phyloP scores from a whole-genome alignment of 176 grass and related monocot genomes.

The Tuctoria greenei region DNA sequence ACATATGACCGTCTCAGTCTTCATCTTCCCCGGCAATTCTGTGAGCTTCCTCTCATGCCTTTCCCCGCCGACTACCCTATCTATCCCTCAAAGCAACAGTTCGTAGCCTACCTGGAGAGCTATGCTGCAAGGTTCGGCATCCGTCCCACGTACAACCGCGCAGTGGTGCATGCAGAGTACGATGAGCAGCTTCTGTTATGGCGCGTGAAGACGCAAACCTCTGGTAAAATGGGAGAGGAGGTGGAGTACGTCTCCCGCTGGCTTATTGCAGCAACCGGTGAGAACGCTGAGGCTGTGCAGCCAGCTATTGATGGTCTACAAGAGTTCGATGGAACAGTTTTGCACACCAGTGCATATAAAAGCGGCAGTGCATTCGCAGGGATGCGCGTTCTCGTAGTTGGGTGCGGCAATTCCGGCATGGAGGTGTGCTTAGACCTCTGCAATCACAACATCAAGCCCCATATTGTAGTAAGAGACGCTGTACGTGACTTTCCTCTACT shows the following conservation, averaged over 20 bases:
- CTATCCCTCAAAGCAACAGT: slow-evolving; percentile 88
- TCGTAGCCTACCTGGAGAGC: slow-evolving; percentile 74
- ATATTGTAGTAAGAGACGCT: slow-evolving; percentile 82
- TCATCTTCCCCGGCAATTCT: slow-evolving; percentile 93
- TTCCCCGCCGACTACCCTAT: slow-evolving; percentile 69
- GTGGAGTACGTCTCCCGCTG: slow-evolving; percentile 64
- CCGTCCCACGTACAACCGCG: slow-evolving; percentile 62
- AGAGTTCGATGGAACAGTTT: slow-evolving; percentile 52
- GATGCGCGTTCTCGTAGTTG: slow-evolving; percentile 78
- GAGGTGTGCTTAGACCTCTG: slow-evolving; percentile 96
- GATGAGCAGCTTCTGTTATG: slow-evolving; percentile 53
- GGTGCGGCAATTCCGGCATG: slow-evolving; percentile 96
- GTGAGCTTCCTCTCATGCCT: slow-evolving; percentile 91
- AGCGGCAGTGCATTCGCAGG: slow-evolving; percentile 57
- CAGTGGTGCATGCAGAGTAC: slow-evolving; percentile 61
- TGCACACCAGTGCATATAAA: slow-evolving; percentile 85
- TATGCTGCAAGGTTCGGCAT: slow-evolving; percentile 71
- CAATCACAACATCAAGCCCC: slow-evolving; percentile 72
- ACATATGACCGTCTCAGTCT: slow-evolving; percentile 94
- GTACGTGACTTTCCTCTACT: slow-evolving; percentile 54
- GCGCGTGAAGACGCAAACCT: slow-evolving; percentile 41
- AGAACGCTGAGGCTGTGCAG: slow-evolving; percentile 80
- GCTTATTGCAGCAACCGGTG: slow-evolving; percentile 88
- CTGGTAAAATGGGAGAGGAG: slow-evolving; percentile 31
- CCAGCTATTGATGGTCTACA: slow-evolving; percentile 70